Evolutionary conservation across 2,329 filamentous ascomycete species (phyloP).

Genomic region (Gaeumannomyces tritici): DNA sequence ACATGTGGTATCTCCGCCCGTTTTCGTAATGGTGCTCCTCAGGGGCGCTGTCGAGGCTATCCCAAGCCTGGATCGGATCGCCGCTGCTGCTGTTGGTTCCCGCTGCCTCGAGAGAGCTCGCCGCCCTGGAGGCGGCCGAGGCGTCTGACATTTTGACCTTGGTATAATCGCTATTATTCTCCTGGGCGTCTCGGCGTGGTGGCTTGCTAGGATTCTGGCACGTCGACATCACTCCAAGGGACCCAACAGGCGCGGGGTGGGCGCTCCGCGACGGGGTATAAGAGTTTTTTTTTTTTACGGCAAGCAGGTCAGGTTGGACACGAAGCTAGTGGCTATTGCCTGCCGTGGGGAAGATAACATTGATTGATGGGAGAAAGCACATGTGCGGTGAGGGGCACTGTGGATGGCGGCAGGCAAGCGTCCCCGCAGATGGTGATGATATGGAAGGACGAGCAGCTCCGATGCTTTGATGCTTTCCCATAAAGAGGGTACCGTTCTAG

Average conservation of each 20-base stretch:
- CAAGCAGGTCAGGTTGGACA: neutral
- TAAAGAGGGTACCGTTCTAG: neutral
- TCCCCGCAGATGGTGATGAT: neutral
- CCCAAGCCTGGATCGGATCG: constrained; percentile 8
- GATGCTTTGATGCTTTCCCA: neutral
- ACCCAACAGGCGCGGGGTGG: too few relatives aligned
- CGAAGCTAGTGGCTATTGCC: neutral
- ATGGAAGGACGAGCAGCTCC: neutral
- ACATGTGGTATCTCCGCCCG: constrained; percentile 28
- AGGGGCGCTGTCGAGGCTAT: constrained; percentile 5
- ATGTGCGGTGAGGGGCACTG: neutral
- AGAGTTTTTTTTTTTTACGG: neutral
- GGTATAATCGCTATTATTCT: too few relatives aligned
- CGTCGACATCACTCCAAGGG: too few relatives aligned
- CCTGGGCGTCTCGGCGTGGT: too few relatives aligned
- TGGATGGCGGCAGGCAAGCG: neutral
- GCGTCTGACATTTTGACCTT: neutral
- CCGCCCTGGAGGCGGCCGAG: neutral
- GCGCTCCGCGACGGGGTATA: neutral
- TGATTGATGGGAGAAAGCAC: neutral
- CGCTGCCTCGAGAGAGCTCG: constrained; percentile 1
- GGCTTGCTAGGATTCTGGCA: too few relatives aligned
- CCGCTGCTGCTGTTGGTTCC: constrained; percentile 3
- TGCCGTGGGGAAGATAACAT: neutral
- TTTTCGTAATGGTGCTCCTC: constrained; percentile 12